Evolutionary conservation across 2,329 filamentous ascomycete genomes (phyloP).

Genomic region (Neopestalotiopsis sp.): DNA sequence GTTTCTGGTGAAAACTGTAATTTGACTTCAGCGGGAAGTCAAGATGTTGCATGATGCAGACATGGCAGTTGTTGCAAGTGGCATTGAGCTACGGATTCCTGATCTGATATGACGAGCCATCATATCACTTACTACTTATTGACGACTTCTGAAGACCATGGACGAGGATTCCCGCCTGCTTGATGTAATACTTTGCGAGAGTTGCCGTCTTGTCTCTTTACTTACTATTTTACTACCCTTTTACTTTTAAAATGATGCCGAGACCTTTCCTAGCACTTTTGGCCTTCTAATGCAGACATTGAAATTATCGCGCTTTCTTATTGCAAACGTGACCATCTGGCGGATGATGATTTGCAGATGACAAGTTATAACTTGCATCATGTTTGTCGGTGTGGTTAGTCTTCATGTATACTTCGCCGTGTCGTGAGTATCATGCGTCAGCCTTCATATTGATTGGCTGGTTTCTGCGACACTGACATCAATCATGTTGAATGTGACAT

Average conservation of each 20-base stretch:
- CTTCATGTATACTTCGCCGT: not conserved
- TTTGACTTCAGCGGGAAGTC: slow-evolving; percentile 2
- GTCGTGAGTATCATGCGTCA: not conserved
- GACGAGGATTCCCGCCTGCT: slow-evolving; percentile 26
- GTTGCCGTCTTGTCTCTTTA: slow-evolving; percentile 34
- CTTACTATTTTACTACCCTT: slow-evolving; percentile 31
- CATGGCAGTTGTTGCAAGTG: slow-evolving; percentile 1
- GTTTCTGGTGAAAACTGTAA: not conserved
- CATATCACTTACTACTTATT: slow-evolving; percentile 23
- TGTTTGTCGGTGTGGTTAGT: not conserved
- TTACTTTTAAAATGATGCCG: slow-evolving; percentile 36
- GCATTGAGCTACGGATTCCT: slow-evolving; percentile 13
- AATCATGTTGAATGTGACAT: no score
- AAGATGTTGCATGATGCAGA: not conserved
- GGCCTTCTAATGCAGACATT: slow-evolving; percentile 69
- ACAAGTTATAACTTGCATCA: not conserved
- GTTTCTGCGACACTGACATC: no score
- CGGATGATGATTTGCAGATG: not conserved
- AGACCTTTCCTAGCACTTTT: slow-evolving; percentile 59
- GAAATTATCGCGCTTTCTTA: slow-evolving; percentile 31
- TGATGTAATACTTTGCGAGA: slow-evolving; percentile 30
- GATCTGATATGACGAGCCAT: slow-evolving; percentile 16
- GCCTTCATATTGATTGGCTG: no score
- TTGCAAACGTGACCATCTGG: not conserved
- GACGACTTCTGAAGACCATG: slow-evolving; percentile 24